Percentiles rank a stretch among this genome's conserved stretches.
These are phyloP conservation scores for Amauroascus verrucosus DNA, from an alignment of 2,329 filamentous ascomycete species.

Conservation along the genomic window DNA sequence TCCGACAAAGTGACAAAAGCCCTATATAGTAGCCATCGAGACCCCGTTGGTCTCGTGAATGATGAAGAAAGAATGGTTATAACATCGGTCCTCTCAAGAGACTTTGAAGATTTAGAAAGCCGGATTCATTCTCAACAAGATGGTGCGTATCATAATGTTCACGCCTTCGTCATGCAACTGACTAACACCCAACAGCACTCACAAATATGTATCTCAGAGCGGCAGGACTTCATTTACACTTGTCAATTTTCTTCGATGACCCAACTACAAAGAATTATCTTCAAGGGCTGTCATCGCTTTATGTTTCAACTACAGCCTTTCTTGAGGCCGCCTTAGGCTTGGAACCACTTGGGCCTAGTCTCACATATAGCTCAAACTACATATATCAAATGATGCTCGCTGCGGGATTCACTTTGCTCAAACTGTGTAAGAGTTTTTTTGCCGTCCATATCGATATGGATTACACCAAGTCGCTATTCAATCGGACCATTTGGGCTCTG, in stretches of 20 bases:
- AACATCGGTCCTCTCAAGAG: constrained; percentile 37
- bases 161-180: neutral
- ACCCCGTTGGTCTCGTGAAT: constrained; percentile 43
- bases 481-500: constrained; percentile 48
- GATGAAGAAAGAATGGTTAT: constrained; percentile 37
- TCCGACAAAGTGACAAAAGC: constrained; percentile 48
- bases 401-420: constrained; percentile 53
- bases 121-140: constrained; percentile 36
- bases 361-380: constrained; percentile 50
- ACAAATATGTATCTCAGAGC: constrained; percentile 41
- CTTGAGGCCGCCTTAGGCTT: constrained; percentile 39
- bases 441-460: constrained; percentile 46
- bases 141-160: constrained; percentile 23
- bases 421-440: constrained; percentile 57
- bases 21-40: constrained; percentile 47
- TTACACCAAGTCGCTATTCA: constrained; percentile 48
- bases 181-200: constrained; percentile 25
- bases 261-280: constrained; percentile 38
- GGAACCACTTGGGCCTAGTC: constrained; percentile 37
- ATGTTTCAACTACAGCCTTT: constrained; percentile 38
- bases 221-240: constrained; percentile 38
- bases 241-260: constrained; percentile 43
- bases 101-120: constrained; percentile 45
- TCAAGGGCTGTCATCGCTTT: constrained; percentile 37
- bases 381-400: constrained; percentile 59